Base-by-base conservation (phyloP, 257 asterid species). In the Gentiana straminea region DNA sequence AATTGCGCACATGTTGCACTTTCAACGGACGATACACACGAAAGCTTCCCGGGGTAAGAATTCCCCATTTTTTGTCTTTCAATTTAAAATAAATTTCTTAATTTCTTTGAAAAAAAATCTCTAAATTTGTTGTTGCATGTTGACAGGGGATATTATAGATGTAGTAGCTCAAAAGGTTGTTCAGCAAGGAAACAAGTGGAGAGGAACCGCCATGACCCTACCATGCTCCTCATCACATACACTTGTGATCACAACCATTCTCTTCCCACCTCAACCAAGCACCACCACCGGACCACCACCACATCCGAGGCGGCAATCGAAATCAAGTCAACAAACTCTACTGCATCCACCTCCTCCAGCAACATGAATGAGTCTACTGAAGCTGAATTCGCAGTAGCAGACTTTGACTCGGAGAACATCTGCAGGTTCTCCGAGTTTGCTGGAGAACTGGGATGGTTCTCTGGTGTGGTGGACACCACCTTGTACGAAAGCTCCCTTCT, bases 111-210 rank as follows among this genome's bases (percentile, higher is more conserved):
- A 24, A 24, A 24, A 24, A 24, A 24, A 24, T 0, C 11, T 41
- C 9, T 41, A 41, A 41, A 3, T 41, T 7, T 41, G 46, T 5
- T 5, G 46, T 24, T 69, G 73, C 79, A 63, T 67, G 79, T 63
- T 69, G 68, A 59, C 81, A 86, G 95, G 73, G 95, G 86, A 70
- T 86, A 86, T 64, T 86, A 86, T 68, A 67, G 95, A 57, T 86
- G 95, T 41, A 86, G 95, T 64, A 81, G 94, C 59, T 79, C 89
- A 15, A 86, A 86, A 72, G 90, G 95, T 0, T 86, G 95, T 69
- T 87, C 90, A 9, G 86, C 94, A 7, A 86, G 86, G 74, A 86
- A 86, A 69, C 95, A 86, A 79, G 95, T 83, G 4, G 95, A 86
- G 64, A 69, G 94, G 56, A 81, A 85, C 77, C 83, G 78, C 68